Base-by-base conservation (phyloP, 2,329 filamentous ascomycete species). In the Gaeumannomyces tritici region DNA sequence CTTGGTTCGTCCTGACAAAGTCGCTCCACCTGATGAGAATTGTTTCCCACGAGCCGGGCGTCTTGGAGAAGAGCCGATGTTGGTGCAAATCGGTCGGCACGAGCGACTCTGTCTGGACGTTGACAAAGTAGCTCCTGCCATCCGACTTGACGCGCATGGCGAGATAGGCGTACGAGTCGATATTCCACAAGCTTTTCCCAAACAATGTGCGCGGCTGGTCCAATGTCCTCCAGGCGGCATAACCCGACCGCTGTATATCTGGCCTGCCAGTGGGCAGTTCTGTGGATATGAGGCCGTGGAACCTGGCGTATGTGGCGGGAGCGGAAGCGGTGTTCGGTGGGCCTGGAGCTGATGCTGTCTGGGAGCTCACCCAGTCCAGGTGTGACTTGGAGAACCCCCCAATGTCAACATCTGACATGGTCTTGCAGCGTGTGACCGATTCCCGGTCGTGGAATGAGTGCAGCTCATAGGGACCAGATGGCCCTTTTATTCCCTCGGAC, bases 61-160 rank as follows among this genome's bases (percentile, higher is more conserved):
- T 84, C 70, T 87, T 88, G 11, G 89, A 83, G 68, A 91, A 96
- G 5, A 99, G 76, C 60, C 95, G 82, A 74, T 99, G 95, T 73
- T 99, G 95, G 74, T 98, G 95, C 66, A 99, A 81, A 73, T 99
- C 95, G n/a, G 92, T 93, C 13, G 91, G 90, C 59, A 96, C 90
- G 62, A 99, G 88, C 1, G 90, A 90, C 72, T 99, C 93, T 3
- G 93, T 96, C 78, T 98, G 95, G 21, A 99, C 79, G 74, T 99
- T 99, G 70, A 99, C 86, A 63, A 96, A 91, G 78, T 98, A 99
- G 69, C 90, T 89, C 64, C 95, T 83, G 21, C 92, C 93, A 72
- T 98, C 95, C 3, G 90, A 93, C 73, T 92, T 95, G 69, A 99
- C 82, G 18, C 93, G 88, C 70, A 99, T 76, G 0, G 91, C 93